A percentile compares a stretch with the other conserved stretches of the same genome.
Conservation (phyloP, 371 early-diverging fungal species). For the Lichtheimia ornata region DNA sequence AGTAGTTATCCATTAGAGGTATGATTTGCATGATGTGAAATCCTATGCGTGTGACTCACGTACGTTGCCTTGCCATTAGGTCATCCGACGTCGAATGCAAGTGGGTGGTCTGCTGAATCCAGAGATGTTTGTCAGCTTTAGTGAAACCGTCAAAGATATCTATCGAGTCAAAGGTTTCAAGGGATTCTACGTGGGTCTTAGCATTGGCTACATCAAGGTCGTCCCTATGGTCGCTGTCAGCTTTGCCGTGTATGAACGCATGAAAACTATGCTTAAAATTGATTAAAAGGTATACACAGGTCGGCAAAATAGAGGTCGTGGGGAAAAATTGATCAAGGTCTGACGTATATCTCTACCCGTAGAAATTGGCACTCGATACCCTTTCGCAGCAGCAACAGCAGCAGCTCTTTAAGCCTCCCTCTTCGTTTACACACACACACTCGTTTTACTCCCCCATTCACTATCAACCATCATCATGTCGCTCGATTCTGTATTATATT, state of each 20-base stretch:
- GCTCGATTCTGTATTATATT: too few species aligned
- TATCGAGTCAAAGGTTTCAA: slow-evolving; percentile 69
- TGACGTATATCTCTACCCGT: too few species aligned
- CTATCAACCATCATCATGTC: too few species aligned
- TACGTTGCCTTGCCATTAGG: background rate
- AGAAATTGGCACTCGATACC: too few species aligned
- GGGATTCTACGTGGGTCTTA: slow-evolving; percentile 96
- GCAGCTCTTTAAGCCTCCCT: too few species aligned
- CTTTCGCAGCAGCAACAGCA: too few species aligned
- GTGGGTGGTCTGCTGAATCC: slow-evolving; percentile 72
- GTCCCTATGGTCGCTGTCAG: slow-evolving; percentile 90
- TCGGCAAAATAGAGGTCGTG: too few species aligned
- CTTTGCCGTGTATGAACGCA: slow-evolving; percentile 84
- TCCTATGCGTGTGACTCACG: background rate
- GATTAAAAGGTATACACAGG: slow-evolving; percentile 13
- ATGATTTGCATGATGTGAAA: background rate
- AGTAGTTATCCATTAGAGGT: slow-evolving; percentile 89
- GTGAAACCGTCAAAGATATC: slow-evolving; percentile 64
- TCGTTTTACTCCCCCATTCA: too few species aligned
- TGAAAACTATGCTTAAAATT: slow-evolving; percentile 66
- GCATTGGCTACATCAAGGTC: slow-evolving; percentile 95
- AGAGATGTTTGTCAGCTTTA: slow-evolving; percentile 53
- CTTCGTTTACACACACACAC: too few species aligned
- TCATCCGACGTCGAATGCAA: slow-evolving; percentile 88
- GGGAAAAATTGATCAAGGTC: too few species aligned